A percentile compares a stretch with the other conserved stretches of the same genome.
Evolutionary conservation across 352 stramenopile genomes (phyloP).

Genomic region (Globisporangium sylvaticum): DNA sequence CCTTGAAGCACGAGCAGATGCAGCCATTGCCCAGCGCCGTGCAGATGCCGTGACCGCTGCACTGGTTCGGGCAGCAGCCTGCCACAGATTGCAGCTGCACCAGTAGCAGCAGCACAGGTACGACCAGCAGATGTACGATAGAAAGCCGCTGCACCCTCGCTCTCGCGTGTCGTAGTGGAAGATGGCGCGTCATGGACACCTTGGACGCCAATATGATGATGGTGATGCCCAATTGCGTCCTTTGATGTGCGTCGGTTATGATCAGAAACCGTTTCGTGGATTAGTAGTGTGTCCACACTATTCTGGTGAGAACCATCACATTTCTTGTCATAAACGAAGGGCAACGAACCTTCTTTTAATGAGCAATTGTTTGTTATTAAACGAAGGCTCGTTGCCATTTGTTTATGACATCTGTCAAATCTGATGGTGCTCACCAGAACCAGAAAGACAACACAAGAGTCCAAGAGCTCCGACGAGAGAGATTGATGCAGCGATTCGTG

Average conservation of each 20-base stretch:
- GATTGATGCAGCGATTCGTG: constrained; percentile 10
- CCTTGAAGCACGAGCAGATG: constrained; percentile 78
- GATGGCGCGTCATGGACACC: background rate
- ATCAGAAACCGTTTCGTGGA: background rate
- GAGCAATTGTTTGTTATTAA: no score
- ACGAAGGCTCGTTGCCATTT: no score
- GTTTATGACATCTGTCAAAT: no score
- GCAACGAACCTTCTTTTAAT: no score
- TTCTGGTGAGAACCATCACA: no score
- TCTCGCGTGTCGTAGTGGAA: background rate
- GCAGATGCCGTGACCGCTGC: constrained; percentile 62
- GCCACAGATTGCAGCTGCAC: constrained; percentile 5
- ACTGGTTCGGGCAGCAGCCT: constrained; percentile 59
- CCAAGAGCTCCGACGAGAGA: constrained; percentile 1
- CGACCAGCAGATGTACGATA: background rate
- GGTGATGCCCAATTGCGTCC: background rate
- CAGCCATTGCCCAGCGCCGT: constrained; percentile 60
- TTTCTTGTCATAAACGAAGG: no score
- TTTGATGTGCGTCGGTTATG: background rate
- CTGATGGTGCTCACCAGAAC: background rate
- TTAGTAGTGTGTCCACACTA: background rate
- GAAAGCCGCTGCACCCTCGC: background rate
- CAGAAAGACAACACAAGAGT: background rate
- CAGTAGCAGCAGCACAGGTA: constrained; percentile 10
- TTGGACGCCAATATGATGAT: background rate